Base-by-base conservation (phyloP, 1,284 basidiomycete species). In the Cerioporus squamosus region DNA sequence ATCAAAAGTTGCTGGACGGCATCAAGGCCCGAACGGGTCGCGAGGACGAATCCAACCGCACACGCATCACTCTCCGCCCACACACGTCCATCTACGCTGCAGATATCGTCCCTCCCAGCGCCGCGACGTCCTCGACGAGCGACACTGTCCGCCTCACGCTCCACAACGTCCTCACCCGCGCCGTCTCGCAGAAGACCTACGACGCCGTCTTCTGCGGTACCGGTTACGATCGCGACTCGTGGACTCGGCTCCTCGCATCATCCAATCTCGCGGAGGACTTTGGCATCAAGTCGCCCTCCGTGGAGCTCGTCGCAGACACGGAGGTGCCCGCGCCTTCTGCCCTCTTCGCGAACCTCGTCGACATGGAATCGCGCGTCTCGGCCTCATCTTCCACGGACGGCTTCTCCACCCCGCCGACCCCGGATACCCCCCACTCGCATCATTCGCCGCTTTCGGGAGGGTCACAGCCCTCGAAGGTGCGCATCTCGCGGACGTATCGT, bases 161-260 rank as follows among this genome's bases (percentile, higher is more conserved):
- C 39, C 78, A 80, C 63, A 72, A 80, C 64, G 60, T 71, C 7
- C 68, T 76, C 53, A 74, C 72, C 26, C 71, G 70, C 10, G 65
- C 70, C 8, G 61, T 76, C 51, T 60, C 64, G 22, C 70, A 76
- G 55, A 59, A 66, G 36, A 70, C 71, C 22, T 86, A 85, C 68
- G 81, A 85, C 62, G 75, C 71, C n/a, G 69, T 86, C 61, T 69
- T 86, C 54, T 81, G 81, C 64, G 84, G 82, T 5, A 86, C 84
- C 10, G 84, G 84, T 9, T 86, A 86, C 66, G 78, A 83, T 52
- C 77, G 84, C 39, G 75, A 74, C n/a, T 70, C 74, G 2, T 84
- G 82, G 82, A 62, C 78, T 48, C 70, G 75, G n/a, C 70, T 85
- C 51, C 71, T 83, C 57, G 73, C 74, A 22, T 63, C 72, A 31